Percentiles rank a stretch among this genome's conserved stretches.
Evolutionary conservation across 2,329 filamentous ascomycete genomes (phyloP).

Genomic region (Pseudogymnoascus destructans): DNA sequence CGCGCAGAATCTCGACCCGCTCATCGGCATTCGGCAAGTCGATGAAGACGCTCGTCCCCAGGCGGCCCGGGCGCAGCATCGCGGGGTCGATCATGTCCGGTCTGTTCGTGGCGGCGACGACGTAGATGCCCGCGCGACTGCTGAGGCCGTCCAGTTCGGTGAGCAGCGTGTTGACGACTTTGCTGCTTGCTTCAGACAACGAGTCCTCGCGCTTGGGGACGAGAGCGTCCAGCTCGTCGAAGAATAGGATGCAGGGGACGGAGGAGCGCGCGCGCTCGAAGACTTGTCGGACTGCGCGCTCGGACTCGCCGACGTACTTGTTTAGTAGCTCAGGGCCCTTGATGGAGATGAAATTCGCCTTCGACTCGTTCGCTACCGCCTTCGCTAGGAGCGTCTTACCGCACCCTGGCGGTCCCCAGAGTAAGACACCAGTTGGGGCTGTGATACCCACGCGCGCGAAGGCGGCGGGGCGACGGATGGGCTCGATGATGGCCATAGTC

Average conservation of each 20-base stretch:
- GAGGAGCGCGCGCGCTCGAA: conserved; percentile 79
- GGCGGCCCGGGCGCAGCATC: conserved; percentile 79
- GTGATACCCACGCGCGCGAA: conserved; percentile 69
- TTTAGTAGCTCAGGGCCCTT: conserved; percentile 94
- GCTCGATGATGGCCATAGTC: conserved; percentile 73
- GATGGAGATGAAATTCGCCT: conserved; percentile 96
- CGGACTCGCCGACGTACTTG: conserved; percentile 95
- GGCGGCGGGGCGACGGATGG: conserved; percentile 68
- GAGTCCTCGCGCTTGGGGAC: conserved; percentile 71
- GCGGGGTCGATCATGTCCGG: conserved; percentile 95
- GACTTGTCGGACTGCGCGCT: conserved; percentile 82
- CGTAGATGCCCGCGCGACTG: conserved; percentile 72
- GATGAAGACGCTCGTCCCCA: conserved; percentile 81
- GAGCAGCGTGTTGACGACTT: conserved; percentile 88
- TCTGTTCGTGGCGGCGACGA: conserved; percentile 88
- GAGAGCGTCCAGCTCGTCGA: conserved; percentile 90
- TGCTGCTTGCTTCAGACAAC: conserved; percentile 67
- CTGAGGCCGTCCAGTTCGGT: conserved; percentile 85
- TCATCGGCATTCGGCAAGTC: conserved; percentile 70
- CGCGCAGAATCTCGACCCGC: conserved; percentile 71
- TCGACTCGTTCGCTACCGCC: conserved; percentile 87
- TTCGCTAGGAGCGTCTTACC: conserved; percentile 95
- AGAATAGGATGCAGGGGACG: conserved; percentile 90
- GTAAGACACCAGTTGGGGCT: conserved; percentile 72
- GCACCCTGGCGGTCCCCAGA: conserved; percentile 94